Base-by-base conservation (phyloP, 352 stramenopile species). In the Elongisporangium anandrum region DNA sequence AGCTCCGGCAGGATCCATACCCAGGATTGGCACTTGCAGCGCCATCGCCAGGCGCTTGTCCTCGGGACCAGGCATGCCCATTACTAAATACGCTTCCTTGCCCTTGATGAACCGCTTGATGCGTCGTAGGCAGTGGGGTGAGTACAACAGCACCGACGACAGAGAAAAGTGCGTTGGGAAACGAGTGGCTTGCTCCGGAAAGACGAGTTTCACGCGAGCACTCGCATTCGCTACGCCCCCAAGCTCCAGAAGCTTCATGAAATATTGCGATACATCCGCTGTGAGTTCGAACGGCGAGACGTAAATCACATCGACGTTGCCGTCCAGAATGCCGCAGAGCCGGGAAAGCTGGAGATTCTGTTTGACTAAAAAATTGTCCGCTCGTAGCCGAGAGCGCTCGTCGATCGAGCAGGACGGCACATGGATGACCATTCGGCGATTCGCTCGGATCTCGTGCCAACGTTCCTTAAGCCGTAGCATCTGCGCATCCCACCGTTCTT, bases 281-380 rank as follows among this genome's bases (percentile, higher is more conserved):
- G 82, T 78, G 17, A 97, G 73, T 52, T 92, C 76, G 57, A 94
- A 94, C 15, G 89, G 87, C 29, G 77, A 74, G 6, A 97, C 80
- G 60, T 96, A 97, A n/a, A 97, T 68, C 20, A 97, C 64, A 29
- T 96, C 81, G 22, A 97, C 85, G 54, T 88, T 78, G 15, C 68
- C 56, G 57, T 96, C 88, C 29, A 83, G 50, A 24, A 90, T 56
- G 47, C 72, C 86, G 29, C 83, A 87, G 52, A 97, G 63, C 8
- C 85, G 72, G 8, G 82, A 78, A 24, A 95, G 77, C 61, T 96
- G 87, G 12, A 96, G 69, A 60, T 95, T 97, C 59, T 96, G 80
- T 51, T 81, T 64, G 26, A 92, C 70, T 0, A 68, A 65, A 29
- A 96, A 88, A 50, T 92, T 87, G 26, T 88, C 79, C 39, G 79